Evolutionary conservation across 495 filamentous ascomycete species (phyloP).

Genomic region (Durotheca rogersii): DNA sequence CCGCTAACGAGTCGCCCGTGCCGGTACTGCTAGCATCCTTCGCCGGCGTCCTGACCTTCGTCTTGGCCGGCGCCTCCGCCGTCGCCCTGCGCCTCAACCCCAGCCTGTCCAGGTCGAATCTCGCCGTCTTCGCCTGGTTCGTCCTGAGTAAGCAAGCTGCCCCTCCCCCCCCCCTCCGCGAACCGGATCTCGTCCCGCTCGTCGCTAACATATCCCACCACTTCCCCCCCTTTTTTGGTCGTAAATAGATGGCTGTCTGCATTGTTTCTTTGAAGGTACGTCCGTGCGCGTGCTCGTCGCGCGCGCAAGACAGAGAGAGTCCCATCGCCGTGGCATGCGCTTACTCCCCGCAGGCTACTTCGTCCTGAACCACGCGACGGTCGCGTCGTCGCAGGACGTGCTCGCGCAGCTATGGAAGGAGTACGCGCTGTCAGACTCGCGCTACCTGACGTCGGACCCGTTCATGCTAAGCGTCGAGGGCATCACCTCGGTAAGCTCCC

Average conservation of each 20-base stretch:
- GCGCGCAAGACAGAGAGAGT: not conserved
- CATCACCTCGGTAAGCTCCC: slow-evolving; percentile 75
- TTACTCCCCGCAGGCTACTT: slow-evolving; percentile 72
- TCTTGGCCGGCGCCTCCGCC: slow-evolving; percentile 46
- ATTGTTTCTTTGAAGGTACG: slow-evolving; percentile 76
- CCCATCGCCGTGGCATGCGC: too few relatives aligned
- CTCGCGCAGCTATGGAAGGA: slow-evolving; percentile 88
- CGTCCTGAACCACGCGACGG: slow-evolving; percentile 59
- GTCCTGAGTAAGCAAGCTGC: slow-evolving; percentile 48
- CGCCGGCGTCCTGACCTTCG: slow-evolving; percentile 43
- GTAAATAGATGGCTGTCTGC: slow-evolving; percentile 56
- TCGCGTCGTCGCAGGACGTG: slow-evolving; percentile 47
- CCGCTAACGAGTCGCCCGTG: slow-evolving; percentile 51
- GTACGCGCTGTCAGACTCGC: slow-evolving; percentile 79
- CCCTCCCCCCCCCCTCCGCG: too few relatives aligned
- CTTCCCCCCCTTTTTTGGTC: not conserved
- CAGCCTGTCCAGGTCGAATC: slow-evolving; percentile 42
- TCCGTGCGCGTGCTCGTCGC: not conserved
- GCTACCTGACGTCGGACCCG: slow-evolving; percentile 74
- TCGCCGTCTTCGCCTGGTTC: slow-evolving; percentile 60
- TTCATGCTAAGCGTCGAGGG: slow-evolving; percentile 85
- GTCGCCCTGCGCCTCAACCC: slow-evolving; percentile 45
- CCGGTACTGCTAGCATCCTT: slow-evolving; percentile 51
- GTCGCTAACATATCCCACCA: slow-evolving; percentile 50
- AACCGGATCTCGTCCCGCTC: too few relatives aligned